Conservation (phyloP, 352 stramenopile species). For the Phytopythium montanum region DNA sequence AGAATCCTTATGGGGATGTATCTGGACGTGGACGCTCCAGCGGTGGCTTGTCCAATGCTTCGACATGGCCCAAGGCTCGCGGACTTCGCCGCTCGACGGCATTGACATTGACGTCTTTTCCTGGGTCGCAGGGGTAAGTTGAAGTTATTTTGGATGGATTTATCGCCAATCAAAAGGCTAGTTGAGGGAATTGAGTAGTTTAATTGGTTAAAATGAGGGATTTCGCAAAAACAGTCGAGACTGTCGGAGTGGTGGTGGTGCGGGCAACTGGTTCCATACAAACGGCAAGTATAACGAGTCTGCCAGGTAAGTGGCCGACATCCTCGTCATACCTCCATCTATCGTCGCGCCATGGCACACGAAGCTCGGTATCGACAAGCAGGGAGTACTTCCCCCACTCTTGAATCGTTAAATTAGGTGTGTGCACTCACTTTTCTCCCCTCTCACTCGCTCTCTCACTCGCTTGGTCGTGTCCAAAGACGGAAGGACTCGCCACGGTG, state of each 20-base stretch:
- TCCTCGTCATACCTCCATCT: not conserved
- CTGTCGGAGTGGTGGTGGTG: not conserved
- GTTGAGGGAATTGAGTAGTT: not conserved
- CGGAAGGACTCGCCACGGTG: too few species aligned
- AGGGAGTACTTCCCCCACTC: not conserved
- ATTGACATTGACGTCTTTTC: constrained; percentile 2
- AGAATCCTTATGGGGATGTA: too few species aligned
- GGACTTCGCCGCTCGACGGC: too few species aligned
- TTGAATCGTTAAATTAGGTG: constrained; percentile 1
- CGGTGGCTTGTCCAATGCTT: not conserved
- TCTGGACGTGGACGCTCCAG: not conserved
- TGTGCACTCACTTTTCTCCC: not conserved
- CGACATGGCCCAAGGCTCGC: not conserved
- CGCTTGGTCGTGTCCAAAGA: too few species aligned
- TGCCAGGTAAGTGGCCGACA: not conserved
- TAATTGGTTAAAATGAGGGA: not conserved
- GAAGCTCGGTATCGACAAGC: not conserved
- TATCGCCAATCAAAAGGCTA: not conserved
- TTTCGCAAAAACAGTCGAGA: not conserved
- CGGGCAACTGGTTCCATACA: too few species aligned
- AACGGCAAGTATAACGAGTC: too few species aligned
- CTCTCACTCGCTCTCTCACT: not conserved
- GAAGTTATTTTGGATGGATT: not conserved
- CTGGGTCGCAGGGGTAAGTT: not conserved
- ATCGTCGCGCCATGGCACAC: too few species aligned